Conservation (phyloP, 139 green algal genomes). For the Haematococcus lacustris region DNA sequence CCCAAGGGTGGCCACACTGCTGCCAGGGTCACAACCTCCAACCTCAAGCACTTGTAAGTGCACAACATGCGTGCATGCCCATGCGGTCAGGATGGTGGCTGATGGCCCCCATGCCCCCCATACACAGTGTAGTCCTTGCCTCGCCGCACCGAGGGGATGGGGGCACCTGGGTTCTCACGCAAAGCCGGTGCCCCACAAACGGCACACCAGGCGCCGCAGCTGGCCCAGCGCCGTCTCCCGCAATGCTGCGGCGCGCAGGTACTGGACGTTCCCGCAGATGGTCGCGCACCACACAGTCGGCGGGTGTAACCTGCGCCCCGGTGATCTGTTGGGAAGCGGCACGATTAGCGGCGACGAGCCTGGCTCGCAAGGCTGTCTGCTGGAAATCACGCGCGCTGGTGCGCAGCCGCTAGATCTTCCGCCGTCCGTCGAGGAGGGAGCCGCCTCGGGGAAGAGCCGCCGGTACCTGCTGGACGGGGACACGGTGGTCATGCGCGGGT, state of each 20-base stretch:
- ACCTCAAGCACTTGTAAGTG: slow-evolving; percentile 68
- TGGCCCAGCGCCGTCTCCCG: neutral
- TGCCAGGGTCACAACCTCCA: slow-evolving; percentile 41
- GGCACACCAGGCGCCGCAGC: neutral
- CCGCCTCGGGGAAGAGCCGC: neutral
- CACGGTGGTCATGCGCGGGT: slow-evolving; percentile 61
- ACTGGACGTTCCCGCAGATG: slow-evolving; percentile 89
- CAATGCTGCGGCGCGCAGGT: slow-evolving; percentile 38
- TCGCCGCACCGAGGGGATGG: neutral
- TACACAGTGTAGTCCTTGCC: neutral
- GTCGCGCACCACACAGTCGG: slow-evolving; percentile 84
- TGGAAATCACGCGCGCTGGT: slow-evolving; percentile 60
- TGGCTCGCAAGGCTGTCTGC: slow-evolving; percentile 42
- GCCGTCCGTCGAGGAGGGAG: neutral
- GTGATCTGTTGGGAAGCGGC: slow-evolving; percentile 80
- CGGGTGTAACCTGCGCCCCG: slow-evolving; percentile 81
- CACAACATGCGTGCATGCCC: neutral
- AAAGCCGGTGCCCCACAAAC: too few species aligned
- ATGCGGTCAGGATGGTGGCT: neutral
- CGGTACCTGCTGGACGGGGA: slow-evolving; percentile 77
- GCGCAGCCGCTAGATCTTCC: slow-evolving; percentile 31
- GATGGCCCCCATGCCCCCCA: neutral
- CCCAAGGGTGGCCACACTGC: slow-evolving; percentile 9
- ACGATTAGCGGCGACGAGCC: slow-evolving; percentile 67
- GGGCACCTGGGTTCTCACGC: neutral